Conservation (phyloP, 495 filamentous ascomycete genomes). For the Aspergillus sclerotiicarbonarius region DNA sequence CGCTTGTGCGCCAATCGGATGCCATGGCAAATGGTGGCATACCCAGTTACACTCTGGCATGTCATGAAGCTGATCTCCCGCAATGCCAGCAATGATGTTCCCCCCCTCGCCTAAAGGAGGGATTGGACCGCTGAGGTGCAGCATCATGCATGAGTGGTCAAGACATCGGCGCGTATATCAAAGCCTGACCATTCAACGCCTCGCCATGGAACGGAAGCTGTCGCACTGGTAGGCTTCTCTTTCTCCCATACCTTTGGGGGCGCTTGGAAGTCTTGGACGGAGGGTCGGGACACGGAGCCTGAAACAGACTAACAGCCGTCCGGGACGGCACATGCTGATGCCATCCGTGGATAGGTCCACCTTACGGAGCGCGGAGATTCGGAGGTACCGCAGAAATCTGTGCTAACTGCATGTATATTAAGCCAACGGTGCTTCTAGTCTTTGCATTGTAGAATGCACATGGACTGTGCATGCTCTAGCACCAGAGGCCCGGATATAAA, state of each 20-base stretch:
- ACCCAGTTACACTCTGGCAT: not conserved
- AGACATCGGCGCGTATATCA: not conserved
- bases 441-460: not conserved
- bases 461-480: constrained; percentile 13
- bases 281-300: constrained; percentile 14
- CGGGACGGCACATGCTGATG: constrained; percentile 25
- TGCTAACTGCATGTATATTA: not conserved
- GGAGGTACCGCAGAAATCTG: constrained; percentile 7
- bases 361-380: constrained; percentile 3
- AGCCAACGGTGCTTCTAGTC: not conserved
- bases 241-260: not conserved
- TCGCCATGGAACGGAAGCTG: constrained; percentile 7
- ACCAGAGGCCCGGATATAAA: constrained; percentile 1
- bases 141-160: not conserved
- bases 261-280: not conserved
- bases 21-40: not conserved
- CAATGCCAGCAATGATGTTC: not conserved
- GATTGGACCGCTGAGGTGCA: not conserved
- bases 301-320: constrained; percentile 20
- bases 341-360: constrained; percentile 15
- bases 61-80: not conserved
- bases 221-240: not conserved
- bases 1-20: not conserved
- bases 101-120: not conserved
- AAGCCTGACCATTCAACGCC: not conserved